Evolutionary conservation across 2,329 filamentous ascomycete species (phyloP).

Genomic region (Penicillium sp.): DNA sequence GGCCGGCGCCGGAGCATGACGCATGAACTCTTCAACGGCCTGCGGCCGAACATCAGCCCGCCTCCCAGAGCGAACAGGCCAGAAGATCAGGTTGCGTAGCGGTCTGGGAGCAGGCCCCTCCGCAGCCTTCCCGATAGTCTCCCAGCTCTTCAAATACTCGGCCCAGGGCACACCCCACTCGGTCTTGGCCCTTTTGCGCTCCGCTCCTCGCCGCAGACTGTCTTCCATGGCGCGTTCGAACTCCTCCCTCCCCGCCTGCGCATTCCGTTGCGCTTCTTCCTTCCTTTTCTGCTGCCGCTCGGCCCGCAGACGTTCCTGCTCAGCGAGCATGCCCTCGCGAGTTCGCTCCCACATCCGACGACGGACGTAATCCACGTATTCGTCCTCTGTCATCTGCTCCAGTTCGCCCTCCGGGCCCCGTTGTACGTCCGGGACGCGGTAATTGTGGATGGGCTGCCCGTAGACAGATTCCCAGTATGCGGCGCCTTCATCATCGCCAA

Average conservation of each 20-base stretch:
- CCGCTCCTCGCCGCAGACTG: constrained; percentile 58
- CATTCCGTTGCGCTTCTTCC: constrained; percentile 27
- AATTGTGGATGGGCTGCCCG: constrained; percentile 83
- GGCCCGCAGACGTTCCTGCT: constrained; percentile 55
- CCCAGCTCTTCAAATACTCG: constrained; percentile 59
- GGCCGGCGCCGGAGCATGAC: constrained; percentile 39
- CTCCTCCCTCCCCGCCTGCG: constrained; percentile 22
- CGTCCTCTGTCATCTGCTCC: constrained; percentile 82
- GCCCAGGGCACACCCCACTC: constrained; percentile 54
- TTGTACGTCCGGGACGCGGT: constrained; percentile 46
- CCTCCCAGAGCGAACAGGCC: constrained; percentile 62
- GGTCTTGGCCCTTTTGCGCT: constrained; percentile 40
- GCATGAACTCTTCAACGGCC: constrained; percentile 62
- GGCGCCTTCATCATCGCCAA: constrained; percentile 93
- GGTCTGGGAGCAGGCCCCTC: constrained; percentile 11
- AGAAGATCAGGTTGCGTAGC: constrained; percentile 49
- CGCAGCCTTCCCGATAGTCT: constrained; percentile 33
- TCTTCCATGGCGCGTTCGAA: constrained; percentile 60
- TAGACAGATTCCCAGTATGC: constrained; percentile 95
- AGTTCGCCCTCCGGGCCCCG: constrained; percentile 50
- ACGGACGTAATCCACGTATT: constrained; percentile 79
- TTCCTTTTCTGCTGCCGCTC: constrained; percentile 43
- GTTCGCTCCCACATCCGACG: constrained; percentile 93
- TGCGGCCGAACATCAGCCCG: constrained; percentile 50
- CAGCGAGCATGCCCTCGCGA: constrained; percentile 71